Evolutionary conservation across 163 green algal genomes (phyloP).

Genomic region (Chlamydomonas reinhardtii): DNA sequence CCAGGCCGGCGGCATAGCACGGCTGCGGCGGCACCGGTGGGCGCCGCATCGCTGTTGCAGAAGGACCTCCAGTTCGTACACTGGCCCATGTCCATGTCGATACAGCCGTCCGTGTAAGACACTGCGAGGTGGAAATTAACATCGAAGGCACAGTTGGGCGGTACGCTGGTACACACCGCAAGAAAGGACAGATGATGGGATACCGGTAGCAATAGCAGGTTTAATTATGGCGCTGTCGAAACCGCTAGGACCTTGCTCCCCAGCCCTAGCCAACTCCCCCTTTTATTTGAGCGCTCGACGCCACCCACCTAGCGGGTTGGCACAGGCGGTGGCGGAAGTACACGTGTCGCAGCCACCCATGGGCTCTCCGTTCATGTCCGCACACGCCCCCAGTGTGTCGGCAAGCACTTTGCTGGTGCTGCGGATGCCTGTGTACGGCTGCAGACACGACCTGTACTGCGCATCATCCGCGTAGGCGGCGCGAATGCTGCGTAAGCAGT

Average conservation of each 20-base stretch:
- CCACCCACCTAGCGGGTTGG: conserved; percentile 33
- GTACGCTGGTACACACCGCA: no score
- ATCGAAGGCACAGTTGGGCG: no score
- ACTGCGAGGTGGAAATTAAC: not conserved
- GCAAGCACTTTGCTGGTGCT: not conserved
- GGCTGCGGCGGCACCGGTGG: not conserved
- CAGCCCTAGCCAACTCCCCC: no score
- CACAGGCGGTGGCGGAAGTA: not conserved
- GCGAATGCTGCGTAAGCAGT: not conserved
- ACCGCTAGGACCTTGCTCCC: no score
- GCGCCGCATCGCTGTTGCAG: not conserved
- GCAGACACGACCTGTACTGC: conserved; percentile 16
- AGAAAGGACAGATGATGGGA: no score
- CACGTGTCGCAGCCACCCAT: conserved; percentile 8
- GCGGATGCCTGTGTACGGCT: not conserved
- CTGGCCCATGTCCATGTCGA: conserved; percentile 29
- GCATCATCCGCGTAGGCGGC: not conserved
- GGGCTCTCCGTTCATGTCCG: not conserved
- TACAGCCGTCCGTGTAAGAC: not conserved
- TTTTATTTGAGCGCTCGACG: no score
- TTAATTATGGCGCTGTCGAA: no score
- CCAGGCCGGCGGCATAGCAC: not conserved
- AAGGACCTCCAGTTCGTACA: not conserved
- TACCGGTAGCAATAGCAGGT: no score
- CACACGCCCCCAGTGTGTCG: not conserved